Evolutionary conservation across 1,284 basidiomycete species (phyloP), one percentile per base, ranked within the genome.

Genomic region (Heterobasidion occidentale): DNA sequence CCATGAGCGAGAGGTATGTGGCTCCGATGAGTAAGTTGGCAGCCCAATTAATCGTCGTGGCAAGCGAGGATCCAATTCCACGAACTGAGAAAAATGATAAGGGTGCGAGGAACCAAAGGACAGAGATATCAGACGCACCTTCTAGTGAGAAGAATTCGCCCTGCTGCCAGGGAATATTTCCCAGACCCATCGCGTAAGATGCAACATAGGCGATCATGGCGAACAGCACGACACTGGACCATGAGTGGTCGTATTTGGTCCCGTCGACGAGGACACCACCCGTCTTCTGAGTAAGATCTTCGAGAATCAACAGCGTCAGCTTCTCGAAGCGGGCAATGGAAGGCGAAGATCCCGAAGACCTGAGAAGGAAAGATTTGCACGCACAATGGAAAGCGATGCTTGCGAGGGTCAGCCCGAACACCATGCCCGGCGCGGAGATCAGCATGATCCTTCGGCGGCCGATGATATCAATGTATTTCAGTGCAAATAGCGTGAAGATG

Each of bases 81-180:
- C 91, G 82, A 8, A 92, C 89, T 51, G 46, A 55, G 7, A 19
- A 59, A 35, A 38, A 42, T 48, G 34, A 27, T 48, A 51, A 52
- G 45, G 12, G 44, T 52, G 35, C 9, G 35, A 45, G 19, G 51
- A 20, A 19, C 20, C 15, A 51, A 50, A 20, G 33, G 11, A 52
- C 19, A 46, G 45, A 52, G n/a, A 53, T 36, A 19, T 34, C 51
- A 46, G 55, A 38, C 11, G 64, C 42, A 80, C 83, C 81, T 74
- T 90, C 87, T 34, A 90, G 77, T 9, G 76, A 77, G 70, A 92
- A 92, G 33, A 93, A 77, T 67, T 93, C 90, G 59, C 89, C 89
- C 67, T 93, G 90, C 65, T 92, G 89, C 90, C 90, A 93, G 0
- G 91, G 90, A 0, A 92, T 86, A 65, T 92, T 92, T 8, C 82